These are phyloP conservation scores for Aaosphaeria arxii DNA, from an alignment of 2,329 filamentous ascomycete species.

Conservation along the genomic window DNA sequence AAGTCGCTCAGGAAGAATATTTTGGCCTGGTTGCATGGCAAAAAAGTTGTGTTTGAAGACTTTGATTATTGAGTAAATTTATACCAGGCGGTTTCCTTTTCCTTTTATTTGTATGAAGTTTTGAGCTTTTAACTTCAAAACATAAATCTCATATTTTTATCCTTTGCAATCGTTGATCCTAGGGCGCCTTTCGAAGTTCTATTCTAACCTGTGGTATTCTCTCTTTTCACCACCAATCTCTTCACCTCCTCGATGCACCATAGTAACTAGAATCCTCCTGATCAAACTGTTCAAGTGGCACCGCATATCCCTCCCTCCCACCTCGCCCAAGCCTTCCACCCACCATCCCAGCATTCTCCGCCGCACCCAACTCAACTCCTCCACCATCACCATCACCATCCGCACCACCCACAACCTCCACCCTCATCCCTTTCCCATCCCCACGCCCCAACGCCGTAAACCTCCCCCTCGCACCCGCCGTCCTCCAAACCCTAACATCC, in stretches of 20 bases:
- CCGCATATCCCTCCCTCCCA: conserved; percentile 36
- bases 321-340: conserved; percentile 2
- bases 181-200: too few species aligned
- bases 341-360: conserved; percentile 12
- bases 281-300: conserved; percentile 45
- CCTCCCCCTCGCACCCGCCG: conserved; percentile 43
- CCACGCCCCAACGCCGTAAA: conserved; percentile 49
- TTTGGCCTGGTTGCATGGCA: conserved; percentile 47
- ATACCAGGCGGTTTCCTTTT: too few species aligned
- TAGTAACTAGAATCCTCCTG: conserved; percentile 37
- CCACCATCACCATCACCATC: conserved; percentile 13
- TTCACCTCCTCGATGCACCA: background rate
- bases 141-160: too few species aligned
- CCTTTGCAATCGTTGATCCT: too few species aligned
- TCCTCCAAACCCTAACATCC: conserved; percentile 47
- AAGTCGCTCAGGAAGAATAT: conserved; percentile 49
- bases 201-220: too few species aligned
- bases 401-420: conserved; percentile 4
- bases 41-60: conserved; percentile 49
- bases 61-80: conserved; percentile 40
- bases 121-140: too few species aligned
- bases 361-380: conserved; percentile 20
- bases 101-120: too few species aligned
- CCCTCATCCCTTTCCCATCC: conserved; percentile 23
- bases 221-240: too few species aligned